Base-by-base conservation (phyloP, 805 yeast species). In the Yarrowia yakushimensis region DNA sequence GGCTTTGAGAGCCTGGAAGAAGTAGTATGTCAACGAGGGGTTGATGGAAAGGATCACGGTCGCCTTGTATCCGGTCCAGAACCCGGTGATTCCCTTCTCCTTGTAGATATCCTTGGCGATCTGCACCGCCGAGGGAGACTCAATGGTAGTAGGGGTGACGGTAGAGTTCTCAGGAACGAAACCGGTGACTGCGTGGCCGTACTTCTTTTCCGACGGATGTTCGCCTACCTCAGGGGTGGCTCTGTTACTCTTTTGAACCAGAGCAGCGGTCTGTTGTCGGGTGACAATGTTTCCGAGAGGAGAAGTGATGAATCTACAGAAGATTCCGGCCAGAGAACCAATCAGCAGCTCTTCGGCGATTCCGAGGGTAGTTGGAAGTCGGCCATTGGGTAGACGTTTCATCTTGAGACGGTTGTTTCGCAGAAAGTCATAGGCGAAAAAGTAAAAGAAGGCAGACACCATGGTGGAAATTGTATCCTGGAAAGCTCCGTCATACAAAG, bases 401-500 rank as follows among this genome's bases (percentile, higher is more conserved):
- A 70, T 41, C 13, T 55, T 55, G 13, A 55, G 48, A 15, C 72
- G 66, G 27, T 63, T n/a, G 43, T 65, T 65, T 39, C 75, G 67
- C 52, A 72, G 45, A 27, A 43, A 62, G 43, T 72, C 74, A 65
- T 72, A 72, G 48, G 71, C 71, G 55, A 65, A 72, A 64, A 72
- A 72, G 67, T 72, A 72, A 33, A 72, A 67, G 57, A 71, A 72
- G 17, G 74, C 69, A 43, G 72, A 71, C 28, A 68, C 60, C 63
- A 67, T 63, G n/a, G 71, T 67, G 13, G 73, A 72, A 3, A 70
- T 62, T 2, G 71, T 64, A 59, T 71, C 74, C 28, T 67, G 96
- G 11, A 87, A 80, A 12, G 90, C 78, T 5, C 97, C 97, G 46
- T 89, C 82, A 71, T 90, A 90, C 66, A 91, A 85, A 13, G 88